Base-by-base conservation (phyloP, 768 basidiomycete species). In the Collybiopsis luxurians region DNA sequence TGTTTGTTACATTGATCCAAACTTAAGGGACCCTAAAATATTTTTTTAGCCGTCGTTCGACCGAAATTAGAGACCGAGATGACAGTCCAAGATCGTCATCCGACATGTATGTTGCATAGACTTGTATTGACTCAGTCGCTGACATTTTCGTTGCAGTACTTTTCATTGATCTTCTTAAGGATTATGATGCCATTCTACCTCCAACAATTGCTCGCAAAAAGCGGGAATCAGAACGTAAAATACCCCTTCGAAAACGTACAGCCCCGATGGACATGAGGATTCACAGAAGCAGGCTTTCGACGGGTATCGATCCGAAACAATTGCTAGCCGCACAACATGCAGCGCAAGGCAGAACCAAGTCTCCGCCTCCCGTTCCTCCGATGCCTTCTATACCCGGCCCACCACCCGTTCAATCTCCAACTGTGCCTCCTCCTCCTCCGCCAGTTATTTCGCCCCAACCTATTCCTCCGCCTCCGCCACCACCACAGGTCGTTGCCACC, bases 11-110 rank as follows among this genome's bases (percentile, higher is more conserved):
- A 34, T 2, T 10, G 10, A 1, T 59, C 57, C 2, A 40, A 4
- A 28, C 27, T 23, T 2, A 17, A n/a, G n/a, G n/a, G 17, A 61
- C 19, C 40, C 56, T 12, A 57, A 46, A 57, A 51, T 45, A 57
- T 48, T 10, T 51, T 40, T 46, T 5, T 59, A 95, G 92, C 84
- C 27, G 80, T 98, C 46, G 74, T 96, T 30, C 78, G 94, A 26
- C 96, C 96, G 19, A 90, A 86, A 70, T 64, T 77, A 39, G 95
- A 98, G 67, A 87, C 85, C 4, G 84, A 92, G 55, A 67, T 95
- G 24, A 92, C 95, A 2, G 87, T 98, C 59, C 92, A 96, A 69
- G 95, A 95, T 67, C 89, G 93, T 39, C 88, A 96, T 74, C 85
- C 92, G 51, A 81, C 88, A 15, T 72, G 91, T 89, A 69, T 62